Conservation (phyloP, 2,329 filamentous ascomycete genomes). For the Tolypocladium tropicale region DNA sequence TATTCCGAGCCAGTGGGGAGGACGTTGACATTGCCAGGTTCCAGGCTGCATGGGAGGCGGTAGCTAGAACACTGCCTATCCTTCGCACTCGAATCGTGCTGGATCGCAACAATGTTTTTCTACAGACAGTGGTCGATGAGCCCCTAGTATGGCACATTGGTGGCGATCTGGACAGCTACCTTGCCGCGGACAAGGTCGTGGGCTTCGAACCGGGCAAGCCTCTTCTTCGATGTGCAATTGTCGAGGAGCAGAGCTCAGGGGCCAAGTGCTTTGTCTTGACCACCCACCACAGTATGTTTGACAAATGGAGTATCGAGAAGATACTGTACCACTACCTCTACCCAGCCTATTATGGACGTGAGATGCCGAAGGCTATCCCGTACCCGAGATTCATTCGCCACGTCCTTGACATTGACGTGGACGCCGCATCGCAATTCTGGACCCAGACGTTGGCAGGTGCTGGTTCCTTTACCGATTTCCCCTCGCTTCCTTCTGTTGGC, state of each 20-base stretch:
- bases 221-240: neutral
- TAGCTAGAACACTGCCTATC: neutral
- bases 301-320: neutral
- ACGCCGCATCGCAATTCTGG: neutral
- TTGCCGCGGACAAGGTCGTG: neutral
- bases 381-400: neutral
- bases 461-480: neutral
- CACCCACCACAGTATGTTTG: neutral
- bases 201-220: neutral
- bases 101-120: neutral
- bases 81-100: neutral
- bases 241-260: neutral
- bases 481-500: neutral
- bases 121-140: neutral
- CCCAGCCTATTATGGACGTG: neutral
- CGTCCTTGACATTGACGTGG: neutral
- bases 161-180: neutral
- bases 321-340: neutral
- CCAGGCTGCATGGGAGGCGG: neutral
- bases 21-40: neutral
- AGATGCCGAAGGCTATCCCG: neutral
- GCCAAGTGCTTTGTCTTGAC: neutral
- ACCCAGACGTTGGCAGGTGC: neutral
- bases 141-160: neutral
- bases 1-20: neutral